Evolutionary conservation across 345 rosid genomes (phyloP), one percentile per base, ranked within the genome.

Genomic region (Tarenaya hassleriana): DNA sequence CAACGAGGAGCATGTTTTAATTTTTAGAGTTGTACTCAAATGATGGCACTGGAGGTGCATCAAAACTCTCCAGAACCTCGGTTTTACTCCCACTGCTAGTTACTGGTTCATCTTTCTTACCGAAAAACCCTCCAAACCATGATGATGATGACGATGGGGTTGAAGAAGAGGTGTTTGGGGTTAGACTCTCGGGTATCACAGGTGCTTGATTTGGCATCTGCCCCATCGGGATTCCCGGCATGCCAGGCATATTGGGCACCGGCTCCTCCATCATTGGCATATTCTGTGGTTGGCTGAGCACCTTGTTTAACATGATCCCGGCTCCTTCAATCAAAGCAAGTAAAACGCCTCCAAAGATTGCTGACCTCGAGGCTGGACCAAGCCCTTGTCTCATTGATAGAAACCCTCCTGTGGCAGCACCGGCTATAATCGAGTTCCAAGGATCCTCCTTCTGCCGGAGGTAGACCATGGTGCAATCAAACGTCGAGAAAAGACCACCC

Each of bases 371-470:
- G 33, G 89, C 84, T 10, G 81, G 60, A 27, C 60, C 77, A 0
- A 77, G 9, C 5, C 86, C 94, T 29, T 70, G 79, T 12, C 86
- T 73, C 77, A 84, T 72, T 0, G 86, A 69, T 8, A 84, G 75
- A 67, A 84, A 69, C 10, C 88, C 94, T 38, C 82, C 84, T 3
- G 88, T 81, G 18, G 89, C 81, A 50, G 94, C 84, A 46, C 89
- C 89, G 3, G 89, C 84, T 15, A 77, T 21, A 46, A 84, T 75
- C 0, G 89, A 74, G 60, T 82, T 84, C 94, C 86, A 84, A 0
- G 81, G 94, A 67, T 84, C 89, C 55, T 84, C 94, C 44, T 84
- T 84, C 68, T 84, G 82, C 45, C 89, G 71, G 9, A 77, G 37
- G 47, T 72, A 69, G 18, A 82, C 84, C 79, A 77, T 69, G 1